A percentile compares a stretch with the other conserved stretches of the same genome.
Conservation (phyloP, 2,329 filamentous ascomycete genomes). For the Alternaria dauci region DNA sequence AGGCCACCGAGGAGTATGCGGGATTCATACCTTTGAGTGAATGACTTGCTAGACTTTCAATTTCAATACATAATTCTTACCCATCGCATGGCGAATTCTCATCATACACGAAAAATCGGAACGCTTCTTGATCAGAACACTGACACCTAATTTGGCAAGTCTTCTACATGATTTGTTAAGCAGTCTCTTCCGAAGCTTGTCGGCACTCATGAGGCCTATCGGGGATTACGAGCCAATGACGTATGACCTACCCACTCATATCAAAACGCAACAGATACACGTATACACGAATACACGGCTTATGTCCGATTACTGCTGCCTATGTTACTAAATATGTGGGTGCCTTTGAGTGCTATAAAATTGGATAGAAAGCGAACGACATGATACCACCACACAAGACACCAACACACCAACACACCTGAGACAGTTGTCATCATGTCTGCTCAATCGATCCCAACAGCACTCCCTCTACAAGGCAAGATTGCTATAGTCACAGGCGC, state of each 20-base stretch:
- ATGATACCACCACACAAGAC: not conserved
- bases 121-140: not conserved
- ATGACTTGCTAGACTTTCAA: slow-evolving; percentile 13
- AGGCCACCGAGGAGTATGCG: not conserved
- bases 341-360: not conserved
- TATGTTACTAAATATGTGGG: not conserved
- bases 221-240: slow-evolving; percentile 9
- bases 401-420: not conserved
- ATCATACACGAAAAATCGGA: not conserved
- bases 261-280: not conserved
- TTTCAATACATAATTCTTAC: slow-evolving; percentile 16
- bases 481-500: slow-evolving; percentile 61
- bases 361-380: not conserved
- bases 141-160: not conserved
- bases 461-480: slow-evolving; percentile 41
- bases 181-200: slow-evolving; percentile 11
- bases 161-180: not conserved
- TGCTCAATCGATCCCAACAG: slow-evolving; percentile 11
- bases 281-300: not conserved
- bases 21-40: not conserved
- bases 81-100: not conserved
- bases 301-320: not conserved
- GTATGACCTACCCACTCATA: not conserved
- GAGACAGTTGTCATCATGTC: slow-evolving; percentile 19
- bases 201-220: slow-evolving; percentile 14